phyloP scores from a whole-genome alignment of 192 early-diverging fungal species.

The Pilaira anomala region DNA sequence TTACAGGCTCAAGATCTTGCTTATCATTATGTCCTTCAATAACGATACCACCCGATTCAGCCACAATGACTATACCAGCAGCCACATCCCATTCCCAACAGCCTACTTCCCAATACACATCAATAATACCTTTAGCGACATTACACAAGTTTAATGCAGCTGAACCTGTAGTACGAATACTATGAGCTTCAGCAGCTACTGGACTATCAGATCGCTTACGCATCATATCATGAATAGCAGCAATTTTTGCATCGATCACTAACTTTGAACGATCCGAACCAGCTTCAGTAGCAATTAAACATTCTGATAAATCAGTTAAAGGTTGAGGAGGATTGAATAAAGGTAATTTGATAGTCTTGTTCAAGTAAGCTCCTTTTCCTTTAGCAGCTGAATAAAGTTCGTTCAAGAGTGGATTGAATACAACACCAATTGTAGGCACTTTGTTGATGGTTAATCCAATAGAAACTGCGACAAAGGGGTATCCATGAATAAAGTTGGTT shows the following conservation, averaged over 20 bases:
- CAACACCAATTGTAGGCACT: slow-evolving; percentile 80
- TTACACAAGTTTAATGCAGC: slow-evolving; percentile 76
- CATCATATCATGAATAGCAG: slow-evolving; percentile 64
- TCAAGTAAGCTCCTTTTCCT: slow-evolving; percentile 66
- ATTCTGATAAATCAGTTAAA: slow-evolving; percentile 60
- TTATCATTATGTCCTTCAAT: slow-evolving; percentile 50
- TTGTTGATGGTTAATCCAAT: slow-evolving; percentile 77
- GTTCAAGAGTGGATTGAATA: slow-evolving; percentile 87
- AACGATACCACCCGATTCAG: slow-evolving; percentile 81
- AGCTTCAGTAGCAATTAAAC: slow-evolving; percentile 81
- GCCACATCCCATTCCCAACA: slow-evolving; percentile 80
- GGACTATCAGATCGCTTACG: slow-evolving; percentile 39
- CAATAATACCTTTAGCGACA: slow-evolving; percentile 77
- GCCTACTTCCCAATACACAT: slow-evolving; percentile 93
- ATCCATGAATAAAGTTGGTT: slow-evolving; percentile 75
- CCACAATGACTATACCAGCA: slow-evolving; percentile 79
- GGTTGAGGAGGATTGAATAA: slow-evolving; percentile 55
- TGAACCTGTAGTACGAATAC: slow-evolving; percentile 73
- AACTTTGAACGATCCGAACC: slow-evolving; percentile 64
- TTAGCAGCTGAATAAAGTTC: slow-evolving; percentile 63
- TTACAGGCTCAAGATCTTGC: slow-evolving; percentile 33
- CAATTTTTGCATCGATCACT: slow-evolving; percentile 65
- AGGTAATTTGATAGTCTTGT: slow-evolving; percentile 55
- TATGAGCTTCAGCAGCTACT: slow-evolving; percentile 48
- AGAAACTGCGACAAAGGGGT: slow-evolving; percentile 84